These are phyloP conservation scores for Globisporangium barbulae DNA, from an alignment of 352 stramenopile species.

Conservation along the genomic window DNA sequence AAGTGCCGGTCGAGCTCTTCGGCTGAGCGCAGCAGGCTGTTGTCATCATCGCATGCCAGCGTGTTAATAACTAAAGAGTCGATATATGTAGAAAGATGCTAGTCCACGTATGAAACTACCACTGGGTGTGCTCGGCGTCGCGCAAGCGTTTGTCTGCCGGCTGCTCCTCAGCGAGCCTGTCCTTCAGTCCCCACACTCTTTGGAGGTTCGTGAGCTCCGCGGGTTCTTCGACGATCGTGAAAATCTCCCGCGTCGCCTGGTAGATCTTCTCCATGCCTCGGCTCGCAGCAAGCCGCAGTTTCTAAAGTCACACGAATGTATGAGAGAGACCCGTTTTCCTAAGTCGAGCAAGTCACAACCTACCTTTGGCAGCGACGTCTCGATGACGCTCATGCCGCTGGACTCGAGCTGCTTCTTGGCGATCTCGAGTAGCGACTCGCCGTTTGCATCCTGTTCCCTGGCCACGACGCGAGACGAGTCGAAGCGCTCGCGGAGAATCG, in stretches of 20 bases:
- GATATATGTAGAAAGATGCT: neutral
- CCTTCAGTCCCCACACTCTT: conserved; percentile 47
- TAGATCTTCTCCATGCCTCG: conserved; percentile 43
- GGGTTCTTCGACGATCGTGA: conserved; percentile 34
- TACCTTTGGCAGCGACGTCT: conserved; percentile 44
- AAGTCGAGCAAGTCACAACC: neutral
- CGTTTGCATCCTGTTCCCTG: conserved; percentile 16
- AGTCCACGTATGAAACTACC: neutral
- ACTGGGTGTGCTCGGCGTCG: neutral
- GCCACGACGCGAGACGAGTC: conserved; percentile 20
- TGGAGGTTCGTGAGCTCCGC: conserved; percentile 47
- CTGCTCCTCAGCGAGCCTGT: conserved; percentile 2
- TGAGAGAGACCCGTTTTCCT: neutral
- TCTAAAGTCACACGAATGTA: conserved; percentile 22
- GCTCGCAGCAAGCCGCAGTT: conserved; percentile 35
- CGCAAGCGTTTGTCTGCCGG: neutral
- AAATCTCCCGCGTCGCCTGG: conserved; percentile 27
- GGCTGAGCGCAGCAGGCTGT: conserved; percentile 33
- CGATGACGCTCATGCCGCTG: conserved; percentile 40
- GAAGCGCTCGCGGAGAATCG: conserved; percentile 63
- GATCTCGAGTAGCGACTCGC: conserved; percentile 42
- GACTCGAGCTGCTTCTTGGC: conserved; percentile 54
- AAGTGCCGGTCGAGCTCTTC: conserved; percentile 46
- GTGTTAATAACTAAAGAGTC: neutral
- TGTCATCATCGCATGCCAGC: neutral